Percentiles rank a stretch among this genome's conserved stretches.
These are phyloP conservation scores for Chloranthus sessilifolius DNA, from an alignment of 164 flowering plant genomes.

Conservation along the genomic window DNA sequence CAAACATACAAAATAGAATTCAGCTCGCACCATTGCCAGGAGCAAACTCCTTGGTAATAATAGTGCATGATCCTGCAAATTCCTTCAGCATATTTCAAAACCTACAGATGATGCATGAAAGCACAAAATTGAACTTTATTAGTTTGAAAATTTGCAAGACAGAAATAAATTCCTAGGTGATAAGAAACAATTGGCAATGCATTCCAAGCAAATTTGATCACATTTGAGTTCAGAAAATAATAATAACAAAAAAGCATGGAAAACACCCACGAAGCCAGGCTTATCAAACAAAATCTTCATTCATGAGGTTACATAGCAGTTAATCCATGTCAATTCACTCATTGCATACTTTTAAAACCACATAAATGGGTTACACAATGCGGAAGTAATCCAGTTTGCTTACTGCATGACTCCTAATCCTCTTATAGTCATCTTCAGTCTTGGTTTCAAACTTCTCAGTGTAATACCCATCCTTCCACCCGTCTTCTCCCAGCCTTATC, in stretches of 20 bases:
- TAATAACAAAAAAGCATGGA: too few species aligned
- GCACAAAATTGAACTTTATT: neutral
- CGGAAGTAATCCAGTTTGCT: neutral
- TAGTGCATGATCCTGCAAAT: slow-evolving; percentile 68
- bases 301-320: too few species aligned
- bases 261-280: too few species aligned
- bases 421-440: slow-evolving; percentile 24
- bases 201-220: too few species aligned
- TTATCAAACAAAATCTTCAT: too few species aligned
- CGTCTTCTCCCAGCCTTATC: slow-evolving; percentile 33
- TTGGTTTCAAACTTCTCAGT: slow-evolving; percentile 27
- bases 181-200: too few species aligned
- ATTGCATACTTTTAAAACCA: too few species aligned
- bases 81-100: slow-evolving; percentile 54
- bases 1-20: neutral
- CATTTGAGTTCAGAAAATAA: too few species aligned
- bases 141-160: too few species aligned
- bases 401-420: slow-evolving; percentile 27
- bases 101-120: slow-evolving; percentile 27
- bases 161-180: too few species aligned
- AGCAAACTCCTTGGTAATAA: slow-evolving; percentile 56
- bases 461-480: slow-evolving; percentile 40
- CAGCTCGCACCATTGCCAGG: slow-evolving; percentile 58
- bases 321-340: too few species aligned
- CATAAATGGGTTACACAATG: neutral